These are phyloP conservation scores for Suillus lakei DNA, from an alignment of 768 basidiomycete genomes.

Conservation along the genomic window DNA sequence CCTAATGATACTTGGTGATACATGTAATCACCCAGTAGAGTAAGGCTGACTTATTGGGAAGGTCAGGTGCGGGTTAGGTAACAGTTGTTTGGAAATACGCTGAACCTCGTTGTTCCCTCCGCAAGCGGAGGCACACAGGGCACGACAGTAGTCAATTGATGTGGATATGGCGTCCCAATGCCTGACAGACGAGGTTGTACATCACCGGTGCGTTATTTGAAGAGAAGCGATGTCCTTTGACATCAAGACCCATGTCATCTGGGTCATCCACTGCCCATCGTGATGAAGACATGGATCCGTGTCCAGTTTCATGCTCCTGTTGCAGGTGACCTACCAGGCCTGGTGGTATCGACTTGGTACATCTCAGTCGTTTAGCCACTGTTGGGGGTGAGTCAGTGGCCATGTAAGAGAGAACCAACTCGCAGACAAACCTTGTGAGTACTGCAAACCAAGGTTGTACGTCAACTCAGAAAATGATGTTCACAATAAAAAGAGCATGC, in stretches of 20 bases:
- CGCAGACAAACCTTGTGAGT: slow-evolving; percentile 52
- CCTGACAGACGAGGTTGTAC: slow-evolving; percentile 59
- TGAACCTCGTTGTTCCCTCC: slow-evolving; percentile 44
- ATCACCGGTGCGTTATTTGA: slow-evolving; percentile 62
- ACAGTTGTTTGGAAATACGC: slow-evolving; percentile 47
- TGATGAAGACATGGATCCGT: slow-evolving; percentile 65
- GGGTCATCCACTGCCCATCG: slow-evolving; percentile 60
- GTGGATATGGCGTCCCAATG: slow-evolving; percentile 61
- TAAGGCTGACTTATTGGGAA: too few relatives aligned
- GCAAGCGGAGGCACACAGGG: slow-evolving; percentile 43
- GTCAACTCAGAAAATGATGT: not conserved
- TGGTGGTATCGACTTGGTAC: slow-evolving; percentile 50
- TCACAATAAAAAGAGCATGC: not conserved
- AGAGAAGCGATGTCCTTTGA: slow-evolving; percentile 59
- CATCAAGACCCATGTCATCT: slow-evolving; percentile 52
- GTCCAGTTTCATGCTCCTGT: slow-evolving; percentile 62
- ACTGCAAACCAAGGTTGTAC: slow-evolving; percentile 37
- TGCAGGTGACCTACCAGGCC: slow-evolving; percentile 59
- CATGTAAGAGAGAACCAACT: not conserved
- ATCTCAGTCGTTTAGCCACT: slow-evolving; percentile 58
- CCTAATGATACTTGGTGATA: too few relatives aligned
- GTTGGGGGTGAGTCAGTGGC: not conserved
- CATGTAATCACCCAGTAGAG: too few relatives aligned
- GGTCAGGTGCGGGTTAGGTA: slow-evolving; percentile 50
- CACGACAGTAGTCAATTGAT: slow-evolving; percentile 60